Evolutionary conservation across 257 asterid species (phyloP), one percentile per base, ranked within the genome.

Genomic region (Ajuga chamaepitys): DNA sequence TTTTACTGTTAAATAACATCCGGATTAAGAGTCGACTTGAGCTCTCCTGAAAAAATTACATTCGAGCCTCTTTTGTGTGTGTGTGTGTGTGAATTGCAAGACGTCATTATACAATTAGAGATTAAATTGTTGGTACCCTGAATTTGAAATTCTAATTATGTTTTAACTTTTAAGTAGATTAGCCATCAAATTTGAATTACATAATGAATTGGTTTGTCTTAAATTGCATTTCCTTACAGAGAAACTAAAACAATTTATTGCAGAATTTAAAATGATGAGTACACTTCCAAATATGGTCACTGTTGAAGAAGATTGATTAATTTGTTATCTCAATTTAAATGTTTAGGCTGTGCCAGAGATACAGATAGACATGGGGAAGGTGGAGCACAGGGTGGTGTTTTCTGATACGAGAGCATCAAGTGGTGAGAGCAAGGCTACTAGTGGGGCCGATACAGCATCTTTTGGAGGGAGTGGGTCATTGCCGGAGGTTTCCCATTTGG

Each of bases 401-500:
- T 89, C 97, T 2, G 96, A 93, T 37, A 80, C 83, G 74, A 89
- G 92, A 35, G 87, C 94, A 64, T 93, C 98, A 0, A 93, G 98
- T 57, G 96, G 97, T 41, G 98, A 93, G 87, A 93, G 96, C 64
- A 72, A 88, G 65, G 95, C 91, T 16, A 89, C 95, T 0, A 87
- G 94, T 81, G 96, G 89, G 52, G 91, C 87, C 14, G 98, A 92
- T 45, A 82, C 89, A 2, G 86, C 83, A 18, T 89, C 98, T 0
- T 70, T 74, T 63, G 95, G 95, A 7, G 95, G 95, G 42, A 85
- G 87, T n/a, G 97, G 94, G 7, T 68, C 81, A 14, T 75, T 93
- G 81, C 97, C 98, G 2, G 98, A 89, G 75, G 97, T 93, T 57
- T 93, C 98, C 1, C 97, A 93, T 79, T 75, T 93, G 81, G 98